phyloP scores from a whole-genome alignment of 176 grass and related monocot genomes.

The Areca catechu region DNA sequence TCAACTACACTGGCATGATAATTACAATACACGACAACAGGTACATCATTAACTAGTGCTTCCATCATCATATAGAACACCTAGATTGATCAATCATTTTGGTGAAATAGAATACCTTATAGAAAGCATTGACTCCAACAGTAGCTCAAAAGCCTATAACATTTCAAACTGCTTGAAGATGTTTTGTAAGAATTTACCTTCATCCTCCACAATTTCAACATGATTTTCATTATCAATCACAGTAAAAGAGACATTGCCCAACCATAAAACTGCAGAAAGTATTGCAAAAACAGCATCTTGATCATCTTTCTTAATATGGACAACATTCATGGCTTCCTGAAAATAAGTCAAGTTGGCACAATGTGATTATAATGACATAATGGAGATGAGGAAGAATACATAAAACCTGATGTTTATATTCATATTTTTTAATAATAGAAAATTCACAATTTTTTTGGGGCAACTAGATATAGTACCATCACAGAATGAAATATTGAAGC shows the following conservation, averaged over 20 bases:
- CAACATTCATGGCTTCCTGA: conserved; percentile 89
- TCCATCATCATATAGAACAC: too few species aligned
- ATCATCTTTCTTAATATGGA: conserved; percentile 92
- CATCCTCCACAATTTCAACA: conserved; percentile 76
- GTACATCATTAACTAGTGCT: too few species aligned
- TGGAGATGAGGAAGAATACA: conserved; percentile 15
- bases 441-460: background rate
- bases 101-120: too few species aligned
- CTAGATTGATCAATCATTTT: too few species aligned
- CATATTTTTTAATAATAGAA: too few species aligned
- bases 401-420: too few species aligned
- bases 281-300: conserved; percentile 89
- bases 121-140: too few species aligned
- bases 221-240: conserved; percentile 96
- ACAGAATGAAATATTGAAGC: conserved; percentile 72
- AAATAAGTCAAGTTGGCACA: conserved; percentile 30
- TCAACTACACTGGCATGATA: too few species aligned
- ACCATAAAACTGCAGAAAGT: conserved; percentile 79
- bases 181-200: conserved; percentile 43
- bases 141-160: too few species aligned
- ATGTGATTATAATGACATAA: conserved; percentile 9
- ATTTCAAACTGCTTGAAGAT: background rate
- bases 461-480: conserved; percentile 28
- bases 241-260: conserved; percentile 84
- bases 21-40: too few species aligned